A percentile compares a stretch with the other conserved stretches of the same genome.
phyloP scores from a whole-genome alignment of 352 stramenopile genomes.

The Pythium folliculosum region DNA sequence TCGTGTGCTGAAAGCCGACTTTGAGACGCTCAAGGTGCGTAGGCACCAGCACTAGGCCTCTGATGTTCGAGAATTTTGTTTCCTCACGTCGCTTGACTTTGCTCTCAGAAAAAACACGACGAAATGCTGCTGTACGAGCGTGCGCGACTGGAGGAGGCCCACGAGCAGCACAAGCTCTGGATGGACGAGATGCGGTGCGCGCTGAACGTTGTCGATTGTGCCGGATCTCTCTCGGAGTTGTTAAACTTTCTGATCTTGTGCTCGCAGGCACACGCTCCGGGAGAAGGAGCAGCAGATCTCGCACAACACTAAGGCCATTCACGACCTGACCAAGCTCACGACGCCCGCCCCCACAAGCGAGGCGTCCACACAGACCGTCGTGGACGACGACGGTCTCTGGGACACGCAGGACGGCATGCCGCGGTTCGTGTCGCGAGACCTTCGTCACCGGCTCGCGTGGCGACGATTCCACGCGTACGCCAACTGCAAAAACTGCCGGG shows the following conservation, averaged over 20 bases:
- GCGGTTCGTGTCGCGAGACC: slow-evolving; percentile 54
- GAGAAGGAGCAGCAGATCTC: slow-evolving; percentile 57
- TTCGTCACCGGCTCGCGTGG: slow-evolving; percentile 54
- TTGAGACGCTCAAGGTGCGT: slow-evolving; percentile 30
- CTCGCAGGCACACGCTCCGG: slow-evolving; percentile 26
- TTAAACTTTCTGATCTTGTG: too few species aligned
- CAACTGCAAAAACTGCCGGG: slow-evolving; percentile 67
- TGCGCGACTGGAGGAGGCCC: slow-evolving; percentile 45
- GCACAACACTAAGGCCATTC: slow-evolving; percentile 48
- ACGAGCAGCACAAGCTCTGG: slow-evolving; percentile 51
- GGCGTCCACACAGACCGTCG: slow-evolving; percentile 50
- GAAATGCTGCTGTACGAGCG: slow-evolving; percentile 49
- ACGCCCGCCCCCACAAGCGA: slow-evolving; percentile 21
- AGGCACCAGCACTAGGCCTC: background rate
- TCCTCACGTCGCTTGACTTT: background rate
- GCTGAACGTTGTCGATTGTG: too few species aligned
- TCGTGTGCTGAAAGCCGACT: slow-evolving; percentile 35
- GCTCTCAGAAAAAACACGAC: slow-evolving; percentile 43
- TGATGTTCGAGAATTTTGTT: too few species aligned
- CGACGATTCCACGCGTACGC: slow-evolving; percentile 72
- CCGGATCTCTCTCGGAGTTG: too few species aligned
- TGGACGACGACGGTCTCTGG: slow-evolving; percentile 78
- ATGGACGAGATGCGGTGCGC: slow-evolving; percentile 58
- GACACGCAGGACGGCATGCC: slow-evolving; percentile 68
- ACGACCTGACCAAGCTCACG: slow-evolving; percentile 41